Base-by-base conservation (phyloP, 1,139 yeast species). In the Suhomyces wounanorum region DNA sequence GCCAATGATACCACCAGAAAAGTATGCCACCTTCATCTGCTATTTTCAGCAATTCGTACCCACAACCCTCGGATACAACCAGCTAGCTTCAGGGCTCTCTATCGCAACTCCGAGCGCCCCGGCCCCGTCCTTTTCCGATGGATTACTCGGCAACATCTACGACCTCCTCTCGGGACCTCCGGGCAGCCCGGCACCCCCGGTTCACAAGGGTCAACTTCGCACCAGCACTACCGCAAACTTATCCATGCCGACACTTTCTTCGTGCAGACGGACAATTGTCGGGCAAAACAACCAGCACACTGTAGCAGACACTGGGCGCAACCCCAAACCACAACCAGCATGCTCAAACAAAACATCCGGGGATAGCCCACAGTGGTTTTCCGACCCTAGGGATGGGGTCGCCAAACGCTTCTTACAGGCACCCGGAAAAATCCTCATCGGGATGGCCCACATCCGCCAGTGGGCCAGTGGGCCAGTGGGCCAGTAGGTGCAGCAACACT, bases 31-130 rank as follows among this genome's bases (percentile, higher is more conserved):
- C n/a, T n/a, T n/a, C n/a, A n/a, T n/a, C n/a, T 7, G 11, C 14
- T 30, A 30, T 14, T n/a, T 3, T 13, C 33, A 30, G 33, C 33
- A n/a, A 11, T 11, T 5, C n/a, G 5, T 30, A 11, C 14, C n/a
- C 7, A 11, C 33, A 11, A 30, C 33, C 33, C 33, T 30, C 33
- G 33, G 33, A 10, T 30, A 30, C 37, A 14, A 16, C 18, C 18
- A 14, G 37, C 37, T 18, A 14, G 10, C 16, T 18, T 25, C 28
- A 18, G 28, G 17, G 28, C 40, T 25, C 28, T 14, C 28, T 23
- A 23, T n/a, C 26, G n/a, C 40, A 38, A 38, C 41, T 38, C 41
- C 41, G 41, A 38, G 31, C 10, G 30, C 41, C 41, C 41, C 41
- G 41, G 9, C 41, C 18, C 25, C 17, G 30, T 37, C 28, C 8